Evolutionary conservation across 345 rosid genomes (phyloP).

Genomic region (Populus euphratica): DNA sequence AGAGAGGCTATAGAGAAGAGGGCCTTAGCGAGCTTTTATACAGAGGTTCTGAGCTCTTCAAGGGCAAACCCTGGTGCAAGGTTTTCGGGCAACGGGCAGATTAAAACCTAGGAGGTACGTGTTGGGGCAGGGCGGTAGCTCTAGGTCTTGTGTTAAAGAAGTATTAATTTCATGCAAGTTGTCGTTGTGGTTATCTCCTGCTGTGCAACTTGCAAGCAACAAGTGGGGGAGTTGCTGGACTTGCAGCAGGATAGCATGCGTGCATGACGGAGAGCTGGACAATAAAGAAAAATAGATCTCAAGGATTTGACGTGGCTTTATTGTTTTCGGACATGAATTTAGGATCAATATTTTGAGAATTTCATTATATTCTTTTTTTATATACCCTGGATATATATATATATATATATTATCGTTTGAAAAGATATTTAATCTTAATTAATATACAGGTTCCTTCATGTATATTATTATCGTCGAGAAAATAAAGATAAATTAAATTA

Average conservation of each 20-base stretch:
- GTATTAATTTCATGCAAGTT: conserved; percentile 13
- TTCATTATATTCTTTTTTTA: no score
- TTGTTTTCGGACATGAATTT: no score
- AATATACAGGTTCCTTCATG: no score
- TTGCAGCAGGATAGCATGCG: neutral
- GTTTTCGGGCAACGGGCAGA: conserved; percentile 17
- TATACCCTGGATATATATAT: no score
- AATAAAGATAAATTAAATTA: no score
- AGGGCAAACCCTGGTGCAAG: conserved; percentile 5
- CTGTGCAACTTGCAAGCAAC: neutral
- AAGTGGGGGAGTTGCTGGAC: neutral
- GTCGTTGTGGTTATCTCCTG: neutral
- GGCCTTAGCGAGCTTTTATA: neutral
- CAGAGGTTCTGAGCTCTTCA: neutral
- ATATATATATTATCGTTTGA: no score
- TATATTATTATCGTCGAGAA: no score
- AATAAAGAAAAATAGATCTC: no score
- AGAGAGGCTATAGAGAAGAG: neutral
- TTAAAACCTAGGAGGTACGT: neutral
- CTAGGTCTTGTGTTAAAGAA: conserved; percentile 11
- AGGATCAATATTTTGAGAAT: no score
- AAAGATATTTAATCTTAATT: no score
- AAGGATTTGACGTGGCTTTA: no score
- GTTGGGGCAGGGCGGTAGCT: conserved; percentile 1
- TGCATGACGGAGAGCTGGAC: no score